These are phyloP conservation scores for Austroboletus eburneus DNA, from an alignment of 768 basidiomycete species.

Conservation along the genomic window DNA sequence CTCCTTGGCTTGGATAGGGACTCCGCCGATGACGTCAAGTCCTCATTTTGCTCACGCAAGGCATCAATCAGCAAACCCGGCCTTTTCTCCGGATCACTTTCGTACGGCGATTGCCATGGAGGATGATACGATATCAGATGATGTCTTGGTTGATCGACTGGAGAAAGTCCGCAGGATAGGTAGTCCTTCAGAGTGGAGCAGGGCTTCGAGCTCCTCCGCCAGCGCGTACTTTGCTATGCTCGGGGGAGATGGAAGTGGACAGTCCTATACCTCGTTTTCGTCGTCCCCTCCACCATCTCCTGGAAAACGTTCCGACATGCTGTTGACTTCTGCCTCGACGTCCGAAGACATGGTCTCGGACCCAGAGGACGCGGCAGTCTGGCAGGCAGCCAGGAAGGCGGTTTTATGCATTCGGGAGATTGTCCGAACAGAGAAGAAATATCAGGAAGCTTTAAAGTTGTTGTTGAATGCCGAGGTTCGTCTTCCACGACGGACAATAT, in stretches of 20 bases:
- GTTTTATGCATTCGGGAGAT: slow-evolving; percentile 47
- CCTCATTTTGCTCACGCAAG: not conserved
- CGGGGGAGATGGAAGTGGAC: not conserved
- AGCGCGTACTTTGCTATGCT: not conserved
- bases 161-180: slow-evolving; percentile 39
- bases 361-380: slow-evolving; percentile 26
- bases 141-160: slow-evolving; percentile 44
- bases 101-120: slow-evolving; percentile 45
- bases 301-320: not conserved
- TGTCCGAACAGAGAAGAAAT: slow-evolving; percentile 43
- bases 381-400: slow-evolving; percentile 37
- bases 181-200: not conserved
- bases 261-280: not conserved
- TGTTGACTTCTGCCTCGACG: not conserved
- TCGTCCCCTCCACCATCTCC: not conserved
- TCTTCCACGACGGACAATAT: not conserved
- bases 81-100: slow-evolving; percentile 6
- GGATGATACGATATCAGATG: slow-evolving; percentile 48
- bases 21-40: slow-evolving; percentile 1
- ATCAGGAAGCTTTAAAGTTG: slow-evolving; percentile 36
- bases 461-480: slow-evolving; percentile 34
- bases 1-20: slow-evolving; percentile 33
- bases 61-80: not conserved
- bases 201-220: not conserved
- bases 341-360: slow-evolving; percentile 7